These are phyloP conservation scores for Allium cepa DNA, from an alignment of 106 monocot species.

Conservation along the genomic window DNA sequence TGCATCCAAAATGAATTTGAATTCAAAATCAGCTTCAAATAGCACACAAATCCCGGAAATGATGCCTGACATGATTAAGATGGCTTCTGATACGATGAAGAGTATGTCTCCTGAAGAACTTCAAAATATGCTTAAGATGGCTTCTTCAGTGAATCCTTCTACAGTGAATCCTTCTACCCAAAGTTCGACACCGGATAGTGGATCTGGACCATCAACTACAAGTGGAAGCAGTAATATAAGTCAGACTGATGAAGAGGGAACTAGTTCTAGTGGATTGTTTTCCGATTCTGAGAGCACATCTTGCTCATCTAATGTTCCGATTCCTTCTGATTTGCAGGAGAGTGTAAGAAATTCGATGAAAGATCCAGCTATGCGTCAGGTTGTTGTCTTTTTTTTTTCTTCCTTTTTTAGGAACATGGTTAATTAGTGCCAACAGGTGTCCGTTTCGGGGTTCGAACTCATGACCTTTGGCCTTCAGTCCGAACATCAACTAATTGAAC, in stretches of 20 bases:
- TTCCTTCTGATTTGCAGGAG: conserved; percentile 64
- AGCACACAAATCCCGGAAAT: conserved; percentile 27
- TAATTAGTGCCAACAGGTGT: too few relatives aligned
- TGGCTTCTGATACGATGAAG: conserved; percentile 72
- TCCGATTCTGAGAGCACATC: conserved; percentile 14
- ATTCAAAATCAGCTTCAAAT: not conserved
- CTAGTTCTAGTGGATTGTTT: conserved; percentile 14
- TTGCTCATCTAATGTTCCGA: conserved; percentile 28
- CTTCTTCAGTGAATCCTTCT: conserved; percentile 39
- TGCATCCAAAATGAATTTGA: conserved; percentile 40
- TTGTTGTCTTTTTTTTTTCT: conserved; percentile 7
- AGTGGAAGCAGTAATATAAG: not conserved
- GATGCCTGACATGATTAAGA: conserved; percentile 83
- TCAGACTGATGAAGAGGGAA: conserved; percentile 7
- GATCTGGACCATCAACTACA: conserved; percentile 19
- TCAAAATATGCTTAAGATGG: conserved; percentile 54
- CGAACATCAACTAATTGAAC: too few relatives aligned
- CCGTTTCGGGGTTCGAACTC: too few relatives aligned
- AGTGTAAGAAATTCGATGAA: conserved; percentile 70
- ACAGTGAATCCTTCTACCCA: conserved; percentile 16
- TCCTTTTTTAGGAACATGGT: not conserved
- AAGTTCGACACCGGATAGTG: conserved; percentile 15
- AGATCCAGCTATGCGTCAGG: conserved; percentile 94
- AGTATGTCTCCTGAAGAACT: conserved; percentile 82
- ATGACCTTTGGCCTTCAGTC: too few relatives aligned